Conservation (phyloP, 768 basidiomycete genomes). For the Lentinula boryana region DNA sequence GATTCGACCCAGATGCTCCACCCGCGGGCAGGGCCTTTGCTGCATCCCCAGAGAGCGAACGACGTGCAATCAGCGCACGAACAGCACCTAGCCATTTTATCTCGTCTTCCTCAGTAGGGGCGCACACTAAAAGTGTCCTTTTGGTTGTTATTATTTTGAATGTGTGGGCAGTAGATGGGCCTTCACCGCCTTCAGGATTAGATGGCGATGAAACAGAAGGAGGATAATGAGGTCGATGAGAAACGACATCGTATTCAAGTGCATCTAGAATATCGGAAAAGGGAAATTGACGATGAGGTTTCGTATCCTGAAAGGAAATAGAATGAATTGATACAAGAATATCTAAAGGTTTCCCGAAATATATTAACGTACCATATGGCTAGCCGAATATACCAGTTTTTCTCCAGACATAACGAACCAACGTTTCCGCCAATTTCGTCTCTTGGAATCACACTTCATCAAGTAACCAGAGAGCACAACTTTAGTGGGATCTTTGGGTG, state of each 20-base stretch:
- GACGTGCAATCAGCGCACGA: slow-evolving; percentile 80
- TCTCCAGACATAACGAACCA: slow-evolving; percentile 95
- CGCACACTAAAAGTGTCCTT: slow-evolving; percentile 81
- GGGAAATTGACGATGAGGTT: slow-evolving; percentile 81
- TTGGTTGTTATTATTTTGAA: slow-evolving; percentile 98
- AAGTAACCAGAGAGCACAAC: slow-evolving; percentile 85
- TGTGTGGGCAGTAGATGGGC: slow-evolving; percentile 47
- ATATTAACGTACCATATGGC: slow-evolving; percentile 82
- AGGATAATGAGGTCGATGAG: slow-evolving; percentile 38
- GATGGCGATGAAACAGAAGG: slow-evolving; percentile 30
- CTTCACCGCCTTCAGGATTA: slow-evolving; percentile 32
- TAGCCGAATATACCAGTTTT: slow-evolving; percentile 80
- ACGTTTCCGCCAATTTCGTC: slow-evolving; percentile 92
- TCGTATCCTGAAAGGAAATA: slow-evolving; percentile 63
- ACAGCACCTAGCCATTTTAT: slow-evolving; percentile 97
- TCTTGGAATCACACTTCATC: slow-evolving; percentile 93
- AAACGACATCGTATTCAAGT: slow-evolving; percentile 73
- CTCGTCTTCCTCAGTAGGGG: slow-evolving; percentile 96
- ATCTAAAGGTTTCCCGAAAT: not conserved
- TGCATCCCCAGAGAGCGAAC: slow-evolving; percentile 48
- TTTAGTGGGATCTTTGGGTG: slow-evolving; percentile 60
- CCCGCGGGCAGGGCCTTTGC: slow-evolving; percentile 17
- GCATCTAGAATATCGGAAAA: slow-evolving; percentile 87
- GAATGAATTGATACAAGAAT: slow-evolving; percentile 7
- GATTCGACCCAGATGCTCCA: not conserved